A percentile compares a stretch with the other conserved stretches of the same genome.
phyloP scores from a whole-genome alignment of 768 basidiomycete genomes.

The Auriscalpium microsporum region DNA sequence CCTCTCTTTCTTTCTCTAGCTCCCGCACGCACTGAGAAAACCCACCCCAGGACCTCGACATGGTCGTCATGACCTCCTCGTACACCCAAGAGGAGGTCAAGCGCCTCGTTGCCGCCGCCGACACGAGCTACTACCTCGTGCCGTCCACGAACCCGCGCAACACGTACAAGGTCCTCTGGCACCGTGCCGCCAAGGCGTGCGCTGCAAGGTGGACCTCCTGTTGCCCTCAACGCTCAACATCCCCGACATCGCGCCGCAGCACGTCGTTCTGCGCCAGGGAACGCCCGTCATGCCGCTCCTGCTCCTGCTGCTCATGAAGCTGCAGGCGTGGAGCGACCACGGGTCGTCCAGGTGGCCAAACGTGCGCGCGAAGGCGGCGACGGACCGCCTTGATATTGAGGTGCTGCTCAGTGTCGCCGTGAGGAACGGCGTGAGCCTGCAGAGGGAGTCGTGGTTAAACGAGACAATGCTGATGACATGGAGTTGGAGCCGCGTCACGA shows the following conservation, averaged over 20 bases:
- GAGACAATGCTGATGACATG: too few species aligned
- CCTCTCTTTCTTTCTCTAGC: neutral
- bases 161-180: conserved; percentile 38
- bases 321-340: conserved; percentile 25
- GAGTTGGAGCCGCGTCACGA: too few species aligned
- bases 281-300: conserved; percentile 24
- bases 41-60: conserved; percentile 39
- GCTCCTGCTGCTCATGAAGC: conserved; percentile 24
- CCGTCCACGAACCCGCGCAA: conserved; percentile 28
- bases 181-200: conserved; percentile 14
- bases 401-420: conserved; percentile 31
- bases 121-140: conserved; percentile 31
- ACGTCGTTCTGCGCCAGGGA: conserved; percentile 2
- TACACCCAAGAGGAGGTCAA: conserved; percentile 34
- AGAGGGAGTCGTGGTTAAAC: neutral
- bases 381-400: conserved; percentile 34
- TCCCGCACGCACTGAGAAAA: neutral
- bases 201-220: conserved; percentile 28
- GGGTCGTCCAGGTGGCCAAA: conserved; percentile 21
- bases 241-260: conserved; percentile 15
- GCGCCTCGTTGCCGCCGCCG: conserved; percentile 21
- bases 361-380: conserved; percentile 28
- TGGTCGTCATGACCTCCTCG: conserved; percentile 31
- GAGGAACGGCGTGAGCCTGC: neutral
- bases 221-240: conserved; percentile 22